Conservation (phyloP, 106 monocot species). For the Dendrobium officinale region DNA sequence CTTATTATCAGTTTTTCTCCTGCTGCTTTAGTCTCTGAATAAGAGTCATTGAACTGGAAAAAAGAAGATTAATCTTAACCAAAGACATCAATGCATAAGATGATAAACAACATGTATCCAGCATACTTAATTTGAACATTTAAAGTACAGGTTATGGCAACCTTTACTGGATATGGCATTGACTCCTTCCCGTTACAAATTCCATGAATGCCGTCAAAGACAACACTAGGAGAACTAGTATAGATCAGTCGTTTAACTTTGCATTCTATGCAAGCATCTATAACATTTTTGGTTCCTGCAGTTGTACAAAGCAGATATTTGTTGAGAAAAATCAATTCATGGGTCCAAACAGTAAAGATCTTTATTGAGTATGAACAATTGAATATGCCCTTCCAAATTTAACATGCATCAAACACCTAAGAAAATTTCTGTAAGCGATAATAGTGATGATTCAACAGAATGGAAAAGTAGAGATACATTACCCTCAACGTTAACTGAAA, state of each 20-base stretch:
- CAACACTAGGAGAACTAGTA: constrained; percentile 96
- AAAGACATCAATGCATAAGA: not conserved
- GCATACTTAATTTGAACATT: not conserved
- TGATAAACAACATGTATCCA: not conserved
- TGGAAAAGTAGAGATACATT: not conserved
- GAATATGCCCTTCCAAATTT: not conserved
- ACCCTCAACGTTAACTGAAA: constrained; percentile 97
- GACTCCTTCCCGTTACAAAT: constrained; percentile 70
- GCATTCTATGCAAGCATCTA: constrained; percentile 87
- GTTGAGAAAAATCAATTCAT: not conserved
- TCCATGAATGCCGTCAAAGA: constrained; percentile 91
- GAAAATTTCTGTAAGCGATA: not conserved
- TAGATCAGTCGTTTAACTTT: constrained; percentile 88
- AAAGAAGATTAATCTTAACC: constrained; percentile 1
- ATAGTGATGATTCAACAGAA: not conserved
- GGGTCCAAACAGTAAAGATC: not conserved
- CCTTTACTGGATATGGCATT: constrained; percentile 76
- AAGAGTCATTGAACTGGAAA: constrained; percentile 91
- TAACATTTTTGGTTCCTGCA: constrained; percentile 92
- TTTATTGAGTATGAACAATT: not conserved
- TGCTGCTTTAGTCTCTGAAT: constrained; percentile 96
- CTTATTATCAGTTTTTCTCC: constrained; percentile 80
- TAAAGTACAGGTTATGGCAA: constrained; percentile 9
- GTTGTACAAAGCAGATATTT: constrained; percentile 3
- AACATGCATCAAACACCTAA: not conserved